Evolutionary conservation across 2,329 filamentous ascomycete genomes (phyloP), one percentile per base, ranked within the genome.

Genomic region (Penicillium oxalicum): DNA sequence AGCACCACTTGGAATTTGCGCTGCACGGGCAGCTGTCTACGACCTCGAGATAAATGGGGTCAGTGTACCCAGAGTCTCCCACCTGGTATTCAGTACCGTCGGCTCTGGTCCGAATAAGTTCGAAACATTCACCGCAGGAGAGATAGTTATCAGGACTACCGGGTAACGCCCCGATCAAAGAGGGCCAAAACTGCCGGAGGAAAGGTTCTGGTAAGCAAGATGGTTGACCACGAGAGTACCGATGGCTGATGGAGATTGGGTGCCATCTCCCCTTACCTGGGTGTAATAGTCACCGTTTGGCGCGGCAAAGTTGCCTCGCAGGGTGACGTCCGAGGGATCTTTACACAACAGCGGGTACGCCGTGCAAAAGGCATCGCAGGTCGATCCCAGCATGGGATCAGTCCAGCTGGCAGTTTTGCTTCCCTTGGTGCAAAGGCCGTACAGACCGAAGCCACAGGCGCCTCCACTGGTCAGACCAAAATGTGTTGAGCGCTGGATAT

Each of bases 1-100:
- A 43, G 29, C 40, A 43, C 40, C 40, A 43, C 40, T 43, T 43
- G 11, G 40, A 43, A 43, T 43, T 43, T 8, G 40, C 40, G 12
- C 25, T 25, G 11, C 40, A 43, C 18, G 40, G 40, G 13, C 40
- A 43, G 40, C 40, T 43, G 24, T 43, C 40, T 29, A 43, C 40
- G 4, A 43, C 9, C 32, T 43, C 40, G 9, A 43, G 34, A 29
- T 35, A 34, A 5, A 43, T 43, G 8, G 40, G 40, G 24, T 43
- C 40, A 9, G 40, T 43, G 12, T 43, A 43, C 5, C 40, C 40
- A 24, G 24, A 18, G 13, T 43, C 40, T 3, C 40, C 40, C 3
- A 43, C 40, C 5, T 29, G 18, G 11, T 43, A 43, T 29, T 43
- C 40, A 9, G 40, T 43, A n/a, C 40, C 40, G 34, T 43, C 40